Conservation (phyloP, 2,329 filamentous ascomycete species). For the Sporothrix pallida region DNA sequence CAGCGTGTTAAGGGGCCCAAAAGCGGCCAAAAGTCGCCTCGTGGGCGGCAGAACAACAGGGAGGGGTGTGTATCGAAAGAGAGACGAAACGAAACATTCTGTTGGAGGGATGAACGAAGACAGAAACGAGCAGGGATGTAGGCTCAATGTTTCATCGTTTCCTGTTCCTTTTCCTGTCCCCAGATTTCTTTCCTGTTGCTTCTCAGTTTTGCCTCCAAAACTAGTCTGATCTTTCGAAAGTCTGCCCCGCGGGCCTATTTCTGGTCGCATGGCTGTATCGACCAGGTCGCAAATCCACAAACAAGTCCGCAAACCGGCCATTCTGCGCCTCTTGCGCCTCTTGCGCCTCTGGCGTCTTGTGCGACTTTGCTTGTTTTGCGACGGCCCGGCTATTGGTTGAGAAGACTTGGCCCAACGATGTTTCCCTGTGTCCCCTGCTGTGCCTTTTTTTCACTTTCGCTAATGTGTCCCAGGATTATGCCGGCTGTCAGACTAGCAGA, state of each 20-base stretch:
- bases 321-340: neutral
- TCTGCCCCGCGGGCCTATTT: neutral
- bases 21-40: neutral
- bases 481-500: neutral
- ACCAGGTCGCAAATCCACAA: neutral
- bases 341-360: neutral
- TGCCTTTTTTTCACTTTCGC: neutral
- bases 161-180: neutral
- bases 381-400: neutral
- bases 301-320: neutral
- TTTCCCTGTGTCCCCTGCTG: neutral
- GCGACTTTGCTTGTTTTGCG: constrained; percentile 6
- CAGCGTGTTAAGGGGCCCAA: neutral
- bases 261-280: neutral
- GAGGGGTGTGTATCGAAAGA: neutral
- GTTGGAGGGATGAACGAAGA: neutral
- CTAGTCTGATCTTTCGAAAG: neutral
- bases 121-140: neutral
- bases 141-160: neutral
- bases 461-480: no score
- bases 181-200: neutral
- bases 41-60: neutral
- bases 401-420: neutral
- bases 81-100: no score
- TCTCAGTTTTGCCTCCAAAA: neutral